Evolutionary conservation across 2,329 filamentous ascomycete genomes (phyloP).

Genomic region (Sporothrix euskadiensis): DNA sequence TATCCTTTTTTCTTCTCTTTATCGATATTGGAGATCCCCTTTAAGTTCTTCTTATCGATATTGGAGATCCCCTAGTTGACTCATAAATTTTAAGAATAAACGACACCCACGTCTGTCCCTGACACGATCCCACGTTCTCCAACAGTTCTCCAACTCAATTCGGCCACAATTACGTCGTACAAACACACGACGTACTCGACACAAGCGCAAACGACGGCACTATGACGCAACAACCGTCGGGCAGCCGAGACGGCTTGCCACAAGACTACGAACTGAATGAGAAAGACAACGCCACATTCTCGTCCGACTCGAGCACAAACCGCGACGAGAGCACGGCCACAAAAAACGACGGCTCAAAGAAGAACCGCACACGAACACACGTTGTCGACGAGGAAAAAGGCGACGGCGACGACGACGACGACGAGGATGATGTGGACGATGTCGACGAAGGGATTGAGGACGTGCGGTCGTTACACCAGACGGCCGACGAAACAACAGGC

Average conservation of each 20-base stretch:
- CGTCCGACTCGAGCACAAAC: constrained; percentile 16
- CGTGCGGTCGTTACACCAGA: neutral
- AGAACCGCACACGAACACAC: neutral
- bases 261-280: neutral
- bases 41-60: neutral
- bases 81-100: neutral
- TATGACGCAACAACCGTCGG: neutral
- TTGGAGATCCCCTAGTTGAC: neutral
- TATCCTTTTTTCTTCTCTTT: neutral
- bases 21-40: neutral
- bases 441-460: neutral
- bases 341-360: neutral
- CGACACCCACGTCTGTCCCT: neutral
- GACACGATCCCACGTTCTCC: neutral
- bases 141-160: neutral
- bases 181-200: neutral
- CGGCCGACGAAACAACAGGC: neutral
- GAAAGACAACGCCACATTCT: neutral
- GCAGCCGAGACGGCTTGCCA: neutral
- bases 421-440: neutral
- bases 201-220: neutral
- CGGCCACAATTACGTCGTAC: neutral
- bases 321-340: neutral
- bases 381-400: constrained; percentile 10
- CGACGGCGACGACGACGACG: neutral